Conservation (phyloP, 495 filamentous ascomycete genomes). For the Parmelia sp. region DNA sequence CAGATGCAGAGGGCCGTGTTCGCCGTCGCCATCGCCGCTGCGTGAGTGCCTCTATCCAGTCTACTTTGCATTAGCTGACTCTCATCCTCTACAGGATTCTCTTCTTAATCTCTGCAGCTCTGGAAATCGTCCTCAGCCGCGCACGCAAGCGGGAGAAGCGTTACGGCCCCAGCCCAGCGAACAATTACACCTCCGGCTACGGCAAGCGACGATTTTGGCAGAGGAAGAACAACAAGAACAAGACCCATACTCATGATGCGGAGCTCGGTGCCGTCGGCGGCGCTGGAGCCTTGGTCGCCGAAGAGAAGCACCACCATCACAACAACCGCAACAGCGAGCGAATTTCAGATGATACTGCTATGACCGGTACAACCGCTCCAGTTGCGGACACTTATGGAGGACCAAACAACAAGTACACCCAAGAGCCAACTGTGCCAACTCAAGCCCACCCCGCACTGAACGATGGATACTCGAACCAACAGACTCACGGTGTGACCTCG, state of each 20-base stretch:
- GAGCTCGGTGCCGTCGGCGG: conserved; percentile 25
- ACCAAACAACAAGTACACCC: conserved; percentile 19
- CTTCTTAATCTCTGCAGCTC: conserved; percentile 57
- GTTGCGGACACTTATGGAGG: conserved; percentile 20
- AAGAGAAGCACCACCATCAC: conserved; percentile 17
- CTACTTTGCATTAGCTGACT: not conserved
- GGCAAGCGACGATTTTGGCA: conserved; percentile 33
- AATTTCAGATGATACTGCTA: conserved; percentile 23
- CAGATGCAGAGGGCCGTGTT: conserved; percentile 65
- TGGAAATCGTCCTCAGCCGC: conserved; percentile 58
- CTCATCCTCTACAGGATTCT: conserved; percentile 46
- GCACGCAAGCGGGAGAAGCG: conserved; percentile 72
- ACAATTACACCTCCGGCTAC: conserved; percentile 69
- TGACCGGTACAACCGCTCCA: conserved; percentile 19
- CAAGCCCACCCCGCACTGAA: not conserved
- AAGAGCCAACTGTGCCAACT: not conserved
- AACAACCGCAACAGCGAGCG: conserved; percentile 20
- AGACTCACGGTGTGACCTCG: not conserved
- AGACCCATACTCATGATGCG: conserved; percentile 11
- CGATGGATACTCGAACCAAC: conserved; percentile 2
- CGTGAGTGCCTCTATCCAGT: conserved; percentile 49
- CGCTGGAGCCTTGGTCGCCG: conserved; percentile 19
- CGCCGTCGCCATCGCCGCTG: conserved; percentile 67
- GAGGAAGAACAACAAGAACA: conserved; percentile 19
- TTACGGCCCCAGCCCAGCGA: conserved; percentile 69